Evolutionary conservation across 169 alveolate species (phyloP), one percentile per base, ranked within the genome.

Genomic region (Fabrea salina): DNA sequence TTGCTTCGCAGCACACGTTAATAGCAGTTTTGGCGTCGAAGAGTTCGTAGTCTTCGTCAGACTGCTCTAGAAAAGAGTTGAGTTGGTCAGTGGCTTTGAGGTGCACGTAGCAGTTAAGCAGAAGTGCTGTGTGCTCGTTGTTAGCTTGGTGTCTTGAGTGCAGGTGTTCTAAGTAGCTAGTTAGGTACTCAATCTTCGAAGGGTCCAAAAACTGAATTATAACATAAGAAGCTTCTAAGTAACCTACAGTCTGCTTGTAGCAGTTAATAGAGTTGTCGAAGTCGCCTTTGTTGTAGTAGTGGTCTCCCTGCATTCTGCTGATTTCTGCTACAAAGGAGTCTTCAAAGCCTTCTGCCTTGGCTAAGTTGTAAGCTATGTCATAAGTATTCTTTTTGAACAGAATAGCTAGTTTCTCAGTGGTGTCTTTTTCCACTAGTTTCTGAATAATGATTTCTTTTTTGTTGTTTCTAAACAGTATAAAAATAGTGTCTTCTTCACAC

Each of bases 1-100:
- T 67, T 37, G 39, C 19, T 61, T 75, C 74, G 43, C 88, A 72
- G 37, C 88, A 82, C 19, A 75, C 88, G 47, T 76, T 68, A 16
- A 82, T 82, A 47, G 88, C 88, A 22, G 88, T 82, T 37, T 76
- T 81, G 39, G 78, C 67, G 70, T 82, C 88, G 40, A 76, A 82
- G 27, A 82, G 47, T 19, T 82, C 82, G 56, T 53, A 51, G 57
- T 82, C 88, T 25, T 58, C 80, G 49, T 59, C 61, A 39, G 70
- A 53, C 51, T 82, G 79, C 11, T 61, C 70, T 19, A 82, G 49
- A 58, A 82, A 82, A 22, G 53, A 53, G 25, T 72, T 82, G 25
- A 82, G 43, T 59, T 75, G 61, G 5, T 70, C 57, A 0, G 77
- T 82, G 37, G 66, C 19, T 57, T 82, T 82, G 43, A 57, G 19